Percentiles rank a stretch among this genome's conserved stretches.
phyloP scores from a whole-genome alignment of 495 filamentous ascomycete genomes.

The Aspergillus olivimuriae region DNA sequence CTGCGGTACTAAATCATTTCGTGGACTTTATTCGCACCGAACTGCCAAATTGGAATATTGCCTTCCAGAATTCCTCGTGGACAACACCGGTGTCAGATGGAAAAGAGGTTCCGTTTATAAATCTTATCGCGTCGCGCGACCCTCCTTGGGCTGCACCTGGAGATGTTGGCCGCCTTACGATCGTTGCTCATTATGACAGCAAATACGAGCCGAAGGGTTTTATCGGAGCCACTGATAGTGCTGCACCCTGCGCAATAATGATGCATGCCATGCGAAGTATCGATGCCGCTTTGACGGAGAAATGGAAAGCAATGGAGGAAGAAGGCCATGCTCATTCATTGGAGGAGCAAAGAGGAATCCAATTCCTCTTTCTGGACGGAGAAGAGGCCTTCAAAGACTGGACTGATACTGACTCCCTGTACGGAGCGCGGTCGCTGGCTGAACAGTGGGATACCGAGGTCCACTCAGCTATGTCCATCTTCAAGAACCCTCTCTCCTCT shows the following conservation, averaged over 20 bases:
- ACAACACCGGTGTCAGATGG: constrained; percentile 68
- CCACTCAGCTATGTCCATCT: constrained; percentile 66
- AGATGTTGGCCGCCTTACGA: constrained; percentile 70
- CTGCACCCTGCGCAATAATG: constrained; percentile 87
- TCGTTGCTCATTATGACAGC: constrained; percentile 94
- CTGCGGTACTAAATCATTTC: constrained; percentile 72
- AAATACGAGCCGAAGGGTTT: constrained; percentile 79
- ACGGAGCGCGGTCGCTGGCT: constrained; percentile 77
- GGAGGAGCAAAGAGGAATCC: constrained; percentile 73
- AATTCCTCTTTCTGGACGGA: constrained; percentile 86
- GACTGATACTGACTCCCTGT: constrained; percentile 75
- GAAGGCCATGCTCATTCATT: constrained; percentile 46
- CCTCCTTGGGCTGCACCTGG: constrained; percentile 71
- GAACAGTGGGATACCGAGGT: constrained; percentile 61
- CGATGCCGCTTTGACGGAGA: constrained; percentile 69
- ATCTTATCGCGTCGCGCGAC: constrained; percentile 82
- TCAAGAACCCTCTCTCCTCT: constrained; percentile 62
- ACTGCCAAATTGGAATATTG: constrained; percentile 72
- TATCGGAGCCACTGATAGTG: constrained; percentile 90
- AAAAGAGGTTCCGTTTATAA: constrained; percentile 71
- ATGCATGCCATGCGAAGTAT: constrained; percentile 78
- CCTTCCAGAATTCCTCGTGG: constrained; percentile 80
- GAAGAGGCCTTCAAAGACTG: constrained; percentile 86
- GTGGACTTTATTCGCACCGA: constrained; percentile 65
- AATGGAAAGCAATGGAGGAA: constrained; percentile 67